These are phyloP conservation scores for Brassica incana DNA, from an alignment of 345 rosid genomes.

Conservation along the genomic window DNA sequence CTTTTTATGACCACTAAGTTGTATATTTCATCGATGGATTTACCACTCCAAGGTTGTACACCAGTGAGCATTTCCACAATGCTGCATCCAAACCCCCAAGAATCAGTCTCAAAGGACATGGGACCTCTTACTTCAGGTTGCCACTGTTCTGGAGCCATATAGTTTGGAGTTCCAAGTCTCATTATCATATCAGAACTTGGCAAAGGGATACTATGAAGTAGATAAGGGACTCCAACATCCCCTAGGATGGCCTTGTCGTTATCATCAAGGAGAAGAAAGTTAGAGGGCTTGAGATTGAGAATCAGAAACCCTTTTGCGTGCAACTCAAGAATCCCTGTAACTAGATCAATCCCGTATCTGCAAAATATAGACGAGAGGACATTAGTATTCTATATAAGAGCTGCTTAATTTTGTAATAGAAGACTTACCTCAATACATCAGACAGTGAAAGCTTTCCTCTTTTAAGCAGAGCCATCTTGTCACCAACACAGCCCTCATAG, in stretches of 20 bases:
- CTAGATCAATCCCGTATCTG: conserved; percentile 79
- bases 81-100: conserved; percentile 96
- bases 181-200: conserved; percentile 62
- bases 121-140: conserved; percentile 88
- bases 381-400: neutral
- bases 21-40: conserved; percentile 60
- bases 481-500: conserved; percentile 87
- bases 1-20: conserved; percentile 69
- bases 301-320: conserved; percentile 69
- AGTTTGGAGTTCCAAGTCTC: conserved; percentile 86
- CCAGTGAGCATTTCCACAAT: conserved; percentile 93
- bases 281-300: conserved; percentile 81
- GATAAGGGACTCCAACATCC: conserved; percentile 76
- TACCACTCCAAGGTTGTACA: conserved; percentile 79
- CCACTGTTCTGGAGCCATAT: conserved; percentile 99
- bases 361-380: conserved; percentile 3
- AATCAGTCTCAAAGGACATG: conserved; percentile 79
- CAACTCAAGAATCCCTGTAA: conserved; percentile 62
- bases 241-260: conserved; percentile 70
- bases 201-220: conserved; percentile 67
- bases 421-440: conserved; percentile 65
- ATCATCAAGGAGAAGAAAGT: conserved; percentile 72
- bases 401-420: neutral
- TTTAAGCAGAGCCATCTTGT: conserved; percentile 76
- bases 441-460: conserved; percentile 73